These are phyloP conservation scores for Ascochyta pisi DNA, from an alignment of 2,329 filamentous ascomycete genomes.

Conservation along the genomic window DNA sequence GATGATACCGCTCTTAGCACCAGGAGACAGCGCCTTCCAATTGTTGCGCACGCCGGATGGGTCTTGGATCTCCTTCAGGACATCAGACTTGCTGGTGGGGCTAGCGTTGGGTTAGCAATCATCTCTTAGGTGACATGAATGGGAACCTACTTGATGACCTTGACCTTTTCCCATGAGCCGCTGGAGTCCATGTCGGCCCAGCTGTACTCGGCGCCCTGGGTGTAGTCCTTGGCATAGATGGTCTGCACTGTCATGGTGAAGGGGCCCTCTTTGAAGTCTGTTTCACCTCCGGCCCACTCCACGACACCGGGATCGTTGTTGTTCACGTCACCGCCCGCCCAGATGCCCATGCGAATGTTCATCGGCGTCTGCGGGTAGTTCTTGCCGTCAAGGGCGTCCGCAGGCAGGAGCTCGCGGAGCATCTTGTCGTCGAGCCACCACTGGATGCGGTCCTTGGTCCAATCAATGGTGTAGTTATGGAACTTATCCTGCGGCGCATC, in stretches of 20 bases:
- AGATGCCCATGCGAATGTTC: conserved; percentile 73
- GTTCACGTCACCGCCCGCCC: conserved; percentile 65
- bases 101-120: background rate
- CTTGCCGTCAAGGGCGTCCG: conserved; percentile 63
- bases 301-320: conserved; percentile 44
- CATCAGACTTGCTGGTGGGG: conserved; percentile 38
- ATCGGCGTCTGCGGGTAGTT: conserved; percentile 77
- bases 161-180: conserved; percentile 66
- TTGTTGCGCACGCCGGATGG: conserved; percentile 46
- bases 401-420: conserved; percentile 67
- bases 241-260: conserved; percentile 78
- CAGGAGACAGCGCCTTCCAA: conserved; percentile 43
- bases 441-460: conserved; percentile 67
- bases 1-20: conserved; percentile 47
- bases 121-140: background rate
- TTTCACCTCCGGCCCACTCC: conserved; percentile 71
- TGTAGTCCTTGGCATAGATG: conserved; percentile 62
- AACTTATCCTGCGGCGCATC: conserved; percentile 42
- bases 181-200: conserved; percentile 62
- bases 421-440: conserved; percentile 70
- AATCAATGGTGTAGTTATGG: conserved; percentile 63
- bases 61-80: conserved; percentile 44
- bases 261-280: conserved; percentile 70
- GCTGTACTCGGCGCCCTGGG: conserved; percentile 66
- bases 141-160: conserved; percentile 51